Evolutionary conservation across 148 eudicot species (phyloP).

Genomic region (Talinum fruticosum): DNA sequence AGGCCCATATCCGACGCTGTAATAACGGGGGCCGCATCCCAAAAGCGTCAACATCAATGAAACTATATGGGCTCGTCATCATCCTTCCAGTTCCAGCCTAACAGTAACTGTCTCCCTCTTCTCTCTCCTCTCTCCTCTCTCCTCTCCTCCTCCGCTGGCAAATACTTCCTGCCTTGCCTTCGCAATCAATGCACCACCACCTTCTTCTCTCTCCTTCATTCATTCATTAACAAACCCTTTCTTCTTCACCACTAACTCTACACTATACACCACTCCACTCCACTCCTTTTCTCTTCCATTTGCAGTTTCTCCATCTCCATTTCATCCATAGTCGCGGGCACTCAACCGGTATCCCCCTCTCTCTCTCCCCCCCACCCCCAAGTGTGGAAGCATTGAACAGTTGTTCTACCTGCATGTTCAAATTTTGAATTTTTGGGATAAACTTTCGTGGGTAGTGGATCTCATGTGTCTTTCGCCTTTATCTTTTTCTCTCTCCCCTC

Average conservation of each 20-base stretch:
- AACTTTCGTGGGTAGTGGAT: constrained; percentile 24
- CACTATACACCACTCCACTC: no score
- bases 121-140: neutral
- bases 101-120: constrained; percentile 2
- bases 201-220: constrained; percentile 10
- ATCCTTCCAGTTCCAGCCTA: no score
- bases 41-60: no score
- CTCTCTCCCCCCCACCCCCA: neutral
- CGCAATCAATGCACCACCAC: constrained; percentile 38
- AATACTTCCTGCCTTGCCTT: constrained; percentile 21
- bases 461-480: constrained; percentile 26
- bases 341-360: neutral
- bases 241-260: no score
- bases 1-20: no score
- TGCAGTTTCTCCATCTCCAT: neutral
- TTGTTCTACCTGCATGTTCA: neutral
- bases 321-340: no score
- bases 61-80: no score
- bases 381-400: neutral
- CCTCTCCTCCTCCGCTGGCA: constrained; percentile 2
- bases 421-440: neutral
- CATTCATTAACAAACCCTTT: neutral
- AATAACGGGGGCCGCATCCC: no score
- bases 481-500: neutral
- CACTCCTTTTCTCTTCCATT: neutral